phyloP scores from a whole-genome alignment of 768 basidiomycete genomes.

The Lactarius tabidus region DNA sequence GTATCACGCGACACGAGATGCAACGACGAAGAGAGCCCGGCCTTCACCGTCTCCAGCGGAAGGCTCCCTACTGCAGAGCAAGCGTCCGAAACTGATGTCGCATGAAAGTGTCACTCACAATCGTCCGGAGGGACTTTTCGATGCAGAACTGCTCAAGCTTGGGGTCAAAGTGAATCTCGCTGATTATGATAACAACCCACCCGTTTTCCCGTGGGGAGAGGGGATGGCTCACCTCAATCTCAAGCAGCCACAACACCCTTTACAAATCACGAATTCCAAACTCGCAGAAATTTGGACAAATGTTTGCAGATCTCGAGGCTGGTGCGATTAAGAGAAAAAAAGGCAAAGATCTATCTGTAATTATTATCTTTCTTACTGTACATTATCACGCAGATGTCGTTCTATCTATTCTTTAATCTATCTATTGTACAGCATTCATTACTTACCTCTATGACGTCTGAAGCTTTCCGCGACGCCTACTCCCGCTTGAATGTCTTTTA shows the following conservation, averaged over 20 bases:
- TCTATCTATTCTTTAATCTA: conserved; percentile 11
- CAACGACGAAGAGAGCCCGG: conserved; percentile 6
- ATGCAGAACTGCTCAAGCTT: conserved; percentile 10
- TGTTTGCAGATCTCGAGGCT: conserved; percentile 15
- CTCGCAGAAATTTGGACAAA: conserved; percentile 19
- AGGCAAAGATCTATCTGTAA: not conserved
- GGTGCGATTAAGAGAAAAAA: not conserved
- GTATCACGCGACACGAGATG: not conserved
- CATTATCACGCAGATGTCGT: not conserved
- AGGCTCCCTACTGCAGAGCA: not conserved
- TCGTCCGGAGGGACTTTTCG: not conserved
- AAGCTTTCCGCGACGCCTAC: conserved; percentile 76
- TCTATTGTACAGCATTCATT: conserved; percentile 33
- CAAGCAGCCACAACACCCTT: not conserved
- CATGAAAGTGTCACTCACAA: not conserved
- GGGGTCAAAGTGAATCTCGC: conserved; percentile 12
- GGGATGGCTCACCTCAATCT: not conserved
- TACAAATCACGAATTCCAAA: conserved; percentile 12
- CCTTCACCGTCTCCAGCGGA: not conserved
- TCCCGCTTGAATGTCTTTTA: conserved; percentile 72
- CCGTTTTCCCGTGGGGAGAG: conserved; percentile 6
- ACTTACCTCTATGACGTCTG: conserved; percentile 62
- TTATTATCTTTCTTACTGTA: not conserved
- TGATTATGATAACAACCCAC: conserved; percentile 13
- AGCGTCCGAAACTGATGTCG: conserved; percentile 12